Evolutionary conservation across 306 rosid species (phyloP), one percentile per base, ranked within the genome.

Genomic region (Astragalus membranaceus): DNA sequence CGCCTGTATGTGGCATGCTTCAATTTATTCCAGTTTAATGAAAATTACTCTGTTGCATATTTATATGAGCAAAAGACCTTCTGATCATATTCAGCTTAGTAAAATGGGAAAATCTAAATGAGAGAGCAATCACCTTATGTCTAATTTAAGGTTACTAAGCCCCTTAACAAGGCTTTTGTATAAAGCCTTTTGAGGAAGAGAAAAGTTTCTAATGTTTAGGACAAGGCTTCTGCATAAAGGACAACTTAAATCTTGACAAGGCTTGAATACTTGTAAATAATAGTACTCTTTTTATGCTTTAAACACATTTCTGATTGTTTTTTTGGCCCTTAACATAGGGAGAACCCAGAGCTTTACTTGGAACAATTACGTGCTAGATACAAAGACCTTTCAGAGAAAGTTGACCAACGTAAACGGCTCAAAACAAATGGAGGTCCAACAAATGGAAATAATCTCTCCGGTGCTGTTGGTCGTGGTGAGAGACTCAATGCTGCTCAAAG

Each of bases 401-500:
- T 79, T 52, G 75, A 79, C 4, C 83, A 74, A 16, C 72, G 75
- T 46, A 79, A 79, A 61, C 79, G 83, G 7, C 83, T 74, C 42
- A 79, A 79, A 72, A 74, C 83, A 44, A 79, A 79, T 54, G 83
- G 79, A 52, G 72, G 79, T 12, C 51, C 71, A 50, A 23, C 76
- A 4, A 79, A 79, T 14, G 83, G 83, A 36, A 79, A 79, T 79
- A 64, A 42, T 56, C 35, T 79, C 23, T 48, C 83, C 0, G 76
- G 79, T 53, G 70, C 62, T 35, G 64, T 79, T 74, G 79, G 96
- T 7, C 96, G 97, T 56, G 97, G 99, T 6, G 99, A 94, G 84
- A 85, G 99, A 72, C 76, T 94, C 69, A 91, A 80, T 80, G 95
- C 99, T 70, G 89, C 97, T 75, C 92, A 94, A 78, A 86, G 95